Conservation (phyloP, 352 stramenopile species). For the Sclerospora graminicola region DNA sequence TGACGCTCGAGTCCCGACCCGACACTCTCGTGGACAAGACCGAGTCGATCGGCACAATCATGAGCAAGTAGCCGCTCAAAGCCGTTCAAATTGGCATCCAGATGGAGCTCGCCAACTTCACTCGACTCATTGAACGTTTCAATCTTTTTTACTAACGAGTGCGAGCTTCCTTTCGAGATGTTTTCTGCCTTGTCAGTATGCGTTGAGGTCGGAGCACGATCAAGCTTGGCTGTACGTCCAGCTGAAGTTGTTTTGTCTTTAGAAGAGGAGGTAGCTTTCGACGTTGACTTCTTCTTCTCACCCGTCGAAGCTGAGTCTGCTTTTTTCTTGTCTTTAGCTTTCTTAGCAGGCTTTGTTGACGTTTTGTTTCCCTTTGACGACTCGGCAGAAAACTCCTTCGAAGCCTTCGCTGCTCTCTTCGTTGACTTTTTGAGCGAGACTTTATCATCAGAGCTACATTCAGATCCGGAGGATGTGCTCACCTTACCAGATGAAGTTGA, state of each 20-base stretch:
- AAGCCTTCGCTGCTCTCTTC: slow-evolving; percentile 9
- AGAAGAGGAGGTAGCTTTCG: slow-evolving; percentile 6
- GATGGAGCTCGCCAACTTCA: slow-evolving; percentile 35
- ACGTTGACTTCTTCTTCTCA: slow-evolving; percentile 4
- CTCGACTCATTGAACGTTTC: slow-evolving; percentile 53
- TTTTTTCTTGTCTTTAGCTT: slow-evolving; percentile 1
- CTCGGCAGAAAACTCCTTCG: slow-evolving; percentile 6
- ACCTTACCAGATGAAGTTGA: too few relatives aligned
- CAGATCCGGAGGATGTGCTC: too few relatives aligned
- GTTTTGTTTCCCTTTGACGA: slow-evolving; percentile 4
- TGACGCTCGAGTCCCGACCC: slow-evolving; percentile 66
- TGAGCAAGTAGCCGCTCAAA: slow-evolving; percentile 77
- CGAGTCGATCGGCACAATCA: slow-evolving; percentile 70
- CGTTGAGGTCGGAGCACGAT: slow-evolving; percentile 2
- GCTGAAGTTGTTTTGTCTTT: slow-evolving; percentile 15
- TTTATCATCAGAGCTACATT: slow-evolving; percentile 9
- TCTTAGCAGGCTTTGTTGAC: not conserved
- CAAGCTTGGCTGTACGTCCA: slow-evolving; percentile 1
- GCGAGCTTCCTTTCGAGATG: slow-evolving; percentile 54
- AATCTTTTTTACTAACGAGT: slow-evolving; percentile 82
- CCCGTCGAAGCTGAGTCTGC: not conserved
- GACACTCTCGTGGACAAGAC: slow-evolving; percentile 56
- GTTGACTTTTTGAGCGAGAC: slow-evolving; percentile 8
- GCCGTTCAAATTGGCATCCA: slow-evolving; percentile 68
- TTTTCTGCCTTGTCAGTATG: slow-evolving; percentile 19